phyloP scores from a whole-genome alignment of 148 eudicot genomes.

The Beta vulgaris region DNA sequence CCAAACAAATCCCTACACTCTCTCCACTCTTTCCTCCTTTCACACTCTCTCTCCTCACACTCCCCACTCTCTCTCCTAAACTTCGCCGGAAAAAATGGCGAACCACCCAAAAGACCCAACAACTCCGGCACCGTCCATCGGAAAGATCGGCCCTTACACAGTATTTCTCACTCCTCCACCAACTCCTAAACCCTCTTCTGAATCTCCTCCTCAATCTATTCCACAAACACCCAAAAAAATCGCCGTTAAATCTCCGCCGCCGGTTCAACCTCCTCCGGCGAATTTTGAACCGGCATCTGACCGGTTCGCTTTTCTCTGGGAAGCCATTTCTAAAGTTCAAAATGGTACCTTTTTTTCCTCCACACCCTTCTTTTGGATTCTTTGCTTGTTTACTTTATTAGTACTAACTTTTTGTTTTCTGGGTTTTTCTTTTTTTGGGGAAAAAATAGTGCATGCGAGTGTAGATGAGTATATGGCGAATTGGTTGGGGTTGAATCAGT shows the following conservation, averaged over 20 bases:
- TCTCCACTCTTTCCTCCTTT: neutral
- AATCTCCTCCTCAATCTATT: conserved; percentile 21
- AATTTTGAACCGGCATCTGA: conserved; percentile 40
- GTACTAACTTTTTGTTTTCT: neutral
- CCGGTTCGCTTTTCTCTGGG: conserved; percentile 57
- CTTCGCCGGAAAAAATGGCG: conserved; percentile 19
- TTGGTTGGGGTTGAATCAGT: conserved; percentile 92
- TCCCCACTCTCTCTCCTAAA: neutral
- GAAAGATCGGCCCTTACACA: conserved; percentile 96
- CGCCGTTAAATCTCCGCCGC: conserved; percentile 36
- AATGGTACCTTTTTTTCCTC: conserved; percentile 39
- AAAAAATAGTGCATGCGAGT: conserved; percentile 63
- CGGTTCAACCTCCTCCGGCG: conserved; percentile 68
- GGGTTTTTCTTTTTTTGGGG: conserved; percentile 5
- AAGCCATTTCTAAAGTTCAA: conserved; percentile 67
- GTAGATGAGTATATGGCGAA: conserved; percentile 84
- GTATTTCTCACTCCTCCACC: conserved; percentile 85
- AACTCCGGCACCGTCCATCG: conserved; percentile 70
- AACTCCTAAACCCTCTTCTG: conserved; percentile 31
- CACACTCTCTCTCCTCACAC: conserved; percentile 12
- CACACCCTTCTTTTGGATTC: neutral
- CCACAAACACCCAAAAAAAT: conserved; percentile 32
- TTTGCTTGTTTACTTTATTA: conserved; percentile 3
- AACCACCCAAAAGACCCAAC: conserved; percentile 35
- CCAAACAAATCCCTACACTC: neutral